Base-by-base conservation (phyloP, 2,329 filamentous ascomycete genomes). In the Simplicillium aogashimaense region DNA sequence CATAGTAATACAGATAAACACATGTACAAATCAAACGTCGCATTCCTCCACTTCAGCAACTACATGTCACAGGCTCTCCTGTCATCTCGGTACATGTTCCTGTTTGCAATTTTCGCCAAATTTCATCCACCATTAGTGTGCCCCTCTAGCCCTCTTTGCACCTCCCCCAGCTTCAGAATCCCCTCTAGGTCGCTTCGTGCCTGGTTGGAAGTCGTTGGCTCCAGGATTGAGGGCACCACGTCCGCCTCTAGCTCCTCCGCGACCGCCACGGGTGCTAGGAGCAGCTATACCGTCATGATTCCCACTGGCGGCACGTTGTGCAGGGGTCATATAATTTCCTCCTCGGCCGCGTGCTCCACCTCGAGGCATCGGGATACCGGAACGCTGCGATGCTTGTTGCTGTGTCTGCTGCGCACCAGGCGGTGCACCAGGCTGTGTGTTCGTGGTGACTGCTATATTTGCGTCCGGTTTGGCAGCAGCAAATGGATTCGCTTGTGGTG, bases 161-260 rank as follows among this genome's bases (percentile, higher is more conserved):
- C 64, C 64, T 14, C 56, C 63, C 3, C 60, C 63, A 16, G 47
- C 55, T 38, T 67, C 65, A 1, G 59, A 62, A 40, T 79, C 75
- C 37, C 76, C 73, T 39, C 75, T 63, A 12, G 72, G 66, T 20
- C 75, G 65, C 58, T 79, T 78, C 47, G 66, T 72, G 4, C 74
- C 73, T 8, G 71, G 69, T 33, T 76, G 74, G 48, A 76, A 72
- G 42, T 79, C 77, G 37, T 67, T 61, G 9, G 70, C 74, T 11
- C 59, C 59, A 1, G 69, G 66, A 47, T 74, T 78, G 49, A 78
- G 50, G 10, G 43, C 60, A 6, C 55, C 52, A 5, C 69, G 63
- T 28, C 64, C 60, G 17, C 63, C 63, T 32, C 63, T 49, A 13
- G 48, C 52, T 35, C 61, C 66, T 18, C 70, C 68, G 35, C 71